Evolutionary conservation across 495 filamentous ascomycete genomes (phyloP).

Genomic region (Penicillium fimorum): DNA sequence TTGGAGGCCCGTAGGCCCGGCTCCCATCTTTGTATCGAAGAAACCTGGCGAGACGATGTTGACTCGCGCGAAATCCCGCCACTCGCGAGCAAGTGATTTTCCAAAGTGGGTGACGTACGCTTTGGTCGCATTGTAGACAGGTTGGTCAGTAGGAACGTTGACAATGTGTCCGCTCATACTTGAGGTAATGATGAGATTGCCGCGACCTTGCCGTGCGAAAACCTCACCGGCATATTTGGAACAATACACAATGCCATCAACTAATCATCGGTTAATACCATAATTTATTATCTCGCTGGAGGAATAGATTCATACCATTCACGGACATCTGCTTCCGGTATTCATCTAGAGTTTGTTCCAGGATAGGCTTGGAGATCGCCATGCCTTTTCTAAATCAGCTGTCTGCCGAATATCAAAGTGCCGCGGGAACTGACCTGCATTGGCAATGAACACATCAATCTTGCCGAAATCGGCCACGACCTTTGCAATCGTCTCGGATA

Average conservation of each 20-base stretch:
- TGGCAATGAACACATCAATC: conserved; percentile 52
- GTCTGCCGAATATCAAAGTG: neutral
- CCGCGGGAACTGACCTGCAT: conserved; percentile 20
- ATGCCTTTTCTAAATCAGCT: conserved; percentile 34
- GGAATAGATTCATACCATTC: conserved; percentile 29
- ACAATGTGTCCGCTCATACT: conserved; percentile 79
- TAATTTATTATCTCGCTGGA: neutral
- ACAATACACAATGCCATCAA: conserved; percentile 38
- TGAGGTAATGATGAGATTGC: conserved; percentile 72
- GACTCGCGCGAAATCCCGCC: conserved; percentile 60
- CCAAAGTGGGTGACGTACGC: conserved; percentile 66
- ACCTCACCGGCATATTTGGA: conserved; percentile 53
- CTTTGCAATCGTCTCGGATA: conserved; percentile 31
- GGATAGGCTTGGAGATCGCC: conserved; percentile 50
- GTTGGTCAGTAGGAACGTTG: conserved; percentile 63
- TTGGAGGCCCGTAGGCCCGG: conserved; percentile 50
- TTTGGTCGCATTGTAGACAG: conserved; percentile 68
- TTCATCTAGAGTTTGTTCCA: conserved; percentile 48
- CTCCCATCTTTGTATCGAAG: conserved; percentile 62
- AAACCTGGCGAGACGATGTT: conserved; percentile 70
- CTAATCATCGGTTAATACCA: conserved; percentile 6
- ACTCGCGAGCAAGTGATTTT: conserved; percentile 67
- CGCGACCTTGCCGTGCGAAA: conserved; percentile 51
- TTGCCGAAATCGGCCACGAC: conserved; percentile 46
- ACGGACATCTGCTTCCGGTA: conserved; percentile 45